Percentiles rank a stretch among this genome's conserved stretches.
Conservation (phyloP, 1,284 basidiomycete genomes). For the Heterobasidion annosum region DNA sequence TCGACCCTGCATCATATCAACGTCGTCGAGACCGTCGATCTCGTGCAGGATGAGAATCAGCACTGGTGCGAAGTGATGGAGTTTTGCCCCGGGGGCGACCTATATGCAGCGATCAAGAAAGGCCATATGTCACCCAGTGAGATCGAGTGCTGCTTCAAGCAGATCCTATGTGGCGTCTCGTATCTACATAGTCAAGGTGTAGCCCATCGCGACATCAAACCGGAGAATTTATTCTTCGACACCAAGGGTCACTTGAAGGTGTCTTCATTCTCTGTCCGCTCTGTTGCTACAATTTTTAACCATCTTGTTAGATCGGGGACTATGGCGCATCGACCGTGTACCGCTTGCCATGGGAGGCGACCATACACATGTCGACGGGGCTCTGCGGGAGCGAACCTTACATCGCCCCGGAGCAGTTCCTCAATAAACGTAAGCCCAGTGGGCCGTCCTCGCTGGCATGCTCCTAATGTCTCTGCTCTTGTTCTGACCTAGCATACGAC, state of each 20-base stretch:
- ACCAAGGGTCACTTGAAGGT: constrained; percentile 92
- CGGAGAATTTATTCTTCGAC: constrained; percentile 95
- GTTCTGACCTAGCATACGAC: constrained; percentile 74
- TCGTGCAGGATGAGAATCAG: constrained; percentile 93
- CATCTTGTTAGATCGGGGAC: constrained; percentile 75
- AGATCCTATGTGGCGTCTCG: constrained; percentile 82
- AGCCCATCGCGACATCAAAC: constrained; percentile 97
- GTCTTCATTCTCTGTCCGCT: constrained; percentile 7
- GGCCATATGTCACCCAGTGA: constrained; percentile 92
- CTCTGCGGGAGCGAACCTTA: constrained; percentile 97
- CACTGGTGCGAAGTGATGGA: constrained; percentile 99
- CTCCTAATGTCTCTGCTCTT: constrained; percentile 16
- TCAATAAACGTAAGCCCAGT: constrained; percentile 80
- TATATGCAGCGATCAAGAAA: constrained; percentile 97
- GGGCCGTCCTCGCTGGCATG: constrained; percentile 16
- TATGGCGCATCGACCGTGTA: constrained; percentile 99
- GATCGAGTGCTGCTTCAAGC: constrained; percentile 98
- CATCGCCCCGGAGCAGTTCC: constrained; percentile 96
- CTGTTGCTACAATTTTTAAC: constrained; percentile 1
- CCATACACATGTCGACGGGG: constrained; percentile 94
- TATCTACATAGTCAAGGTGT: constrained; percentile 96
- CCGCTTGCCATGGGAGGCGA: constrained; percentile 95
- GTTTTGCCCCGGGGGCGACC: constrained; percentile 94
- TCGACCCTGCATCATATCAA: constrained; percentile 96
- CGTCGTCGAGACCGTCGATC: constrained; percentile 97